These are phyloP conservation scores for Pezicula carpinea DNA, from an alignment of 2,329 filamentous ascomycete genomes.

Conservation along the genomic window DNA sequence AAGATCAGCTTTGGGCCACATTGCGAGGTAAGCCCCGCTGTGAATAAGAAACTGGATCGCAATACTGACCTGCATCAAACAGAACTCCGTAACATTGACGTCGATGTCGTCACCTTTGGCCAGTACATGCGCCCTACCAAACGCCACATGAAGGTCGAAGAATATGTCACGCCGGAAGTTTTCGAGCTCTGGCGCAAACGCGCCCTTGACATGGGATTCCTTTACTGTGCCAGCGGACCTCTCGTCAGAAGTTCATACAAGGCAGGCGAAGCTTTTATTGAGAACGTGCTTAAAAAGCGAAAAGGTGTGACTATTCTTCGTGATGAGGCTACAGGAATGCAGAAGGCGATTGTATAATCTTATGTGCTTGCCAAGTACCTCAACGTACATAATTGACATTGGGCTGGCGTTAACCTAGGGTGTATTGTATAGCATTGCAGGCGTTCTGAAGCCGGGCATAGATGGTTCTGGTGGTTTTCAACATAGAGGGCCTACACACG, in stretches of 20 bases:
- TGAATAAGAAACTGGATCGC: background rate
- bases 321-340: slow-evolving; percentile 22
- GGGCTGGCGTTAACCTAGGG: too few relatives aligned
- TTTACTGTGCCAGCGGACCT: slow-evolving; percentile 93
- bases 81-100: slow-evolving; percentile 74
- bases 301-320: slow-evolving; percentile 21
- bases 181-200: slow-evolving; percentile 91
- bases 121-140: slow-evolving; percentile 99
- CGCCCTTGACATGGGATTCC: slow-evolving; percentile 89
- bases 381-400: slow-evolving; percentile 1
- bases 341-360: slow-evolving; percentile 25
- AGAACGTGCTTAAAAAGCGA: slow-evolving; percentile 70
- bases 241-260: slow-evolving; percentile 95
- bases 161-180: slow-evolving; percentile 85
- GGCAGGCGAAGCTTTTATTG: slow-evolving; percentile 96
- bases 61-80: slow-evolving; percentile 11
- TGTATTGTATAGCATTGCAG: too few relatives aligned
- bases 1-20: slow-evolving; percentile 77
- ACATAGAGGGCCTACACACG: too few relatives aligned
- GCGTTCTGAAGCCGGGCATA: too few relatives aligned
- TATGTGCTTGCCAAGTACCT: background rate
- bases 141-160: slow-evolving; percentile 92
- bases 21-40: slow-evolving; percentile 51
- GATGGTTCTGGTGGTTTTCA: too few relatives aligned
- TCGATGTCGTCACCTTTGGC: slow-evolving; percentile 97